These are phyloP conservation scores for Debaryomyces prosopidis DNA, from an alignment of 805 yeast species.

Conservation along the genomic window DNA sequence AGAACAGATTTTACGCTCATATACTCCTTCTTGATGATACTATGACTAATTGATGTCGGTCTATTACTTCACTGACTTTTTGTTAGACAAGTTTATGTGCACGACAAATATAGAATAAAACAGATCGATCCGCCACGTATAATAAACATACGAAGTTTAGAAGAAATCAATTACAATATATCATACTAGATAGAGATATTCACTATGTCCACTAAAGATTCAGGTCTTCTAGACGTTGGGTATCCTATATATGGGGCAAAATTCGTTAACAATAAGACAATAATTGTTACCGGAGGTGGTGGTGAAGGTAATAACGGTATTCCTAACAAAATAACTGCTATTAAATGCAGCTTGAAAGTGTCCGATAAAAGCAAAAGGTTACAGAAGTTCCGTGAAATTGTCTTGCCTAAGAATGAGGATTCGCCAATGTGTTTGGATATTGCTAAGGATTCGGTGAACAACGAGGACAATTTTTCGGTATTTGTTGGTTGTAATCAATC, in stretches of 20 bases:
- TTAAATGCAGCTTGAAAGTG: conserved; percentile 56
- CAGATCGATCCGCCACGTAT: conserved; percentile 1
- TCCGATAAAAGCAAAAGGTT: conserved; percentile 41
- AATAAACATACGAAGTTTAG: neutral
- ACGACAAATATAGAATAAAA: conserved; percentile 1
- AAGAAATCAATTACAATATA: neutral
- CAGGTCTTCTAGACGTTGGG: conserved; percentile 47
- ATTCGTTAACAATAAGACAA: conserved; percentile 58
- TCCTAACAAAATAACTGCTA: conserved; percentile 75
- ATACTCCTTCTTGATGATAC: neutral
- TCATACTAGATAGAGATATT: neutral
- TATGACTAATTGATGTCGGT: neutral
- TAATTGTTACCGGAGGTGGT: conserved; percentile 90
- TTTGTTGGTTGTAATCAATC: conserved; percentile 78
- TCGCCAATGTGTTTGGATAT: conserved; percentile 84
- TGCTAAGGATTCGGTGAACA: conserved; percentile 24
- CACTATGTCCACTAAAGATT: conserved; percentile 32
- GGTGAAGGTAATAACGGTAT: conserved; percentile 92
- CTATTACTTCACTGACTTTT: neutral
- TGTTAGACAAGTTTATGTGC: neutral
- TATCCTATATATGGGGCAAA: conserved; percentile 83
- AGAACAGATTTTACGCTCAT: conserved; percentile 28
- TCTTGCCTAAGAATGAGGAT: conserved; percentile 66
- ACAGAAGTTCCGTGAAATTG: conserved; percentile 63
- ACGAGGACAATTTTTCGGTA: conserved; percentile 44